Conservation (phyloP, 371 early-diverging fungal genomes). For the Mucor indicus region DNA sequence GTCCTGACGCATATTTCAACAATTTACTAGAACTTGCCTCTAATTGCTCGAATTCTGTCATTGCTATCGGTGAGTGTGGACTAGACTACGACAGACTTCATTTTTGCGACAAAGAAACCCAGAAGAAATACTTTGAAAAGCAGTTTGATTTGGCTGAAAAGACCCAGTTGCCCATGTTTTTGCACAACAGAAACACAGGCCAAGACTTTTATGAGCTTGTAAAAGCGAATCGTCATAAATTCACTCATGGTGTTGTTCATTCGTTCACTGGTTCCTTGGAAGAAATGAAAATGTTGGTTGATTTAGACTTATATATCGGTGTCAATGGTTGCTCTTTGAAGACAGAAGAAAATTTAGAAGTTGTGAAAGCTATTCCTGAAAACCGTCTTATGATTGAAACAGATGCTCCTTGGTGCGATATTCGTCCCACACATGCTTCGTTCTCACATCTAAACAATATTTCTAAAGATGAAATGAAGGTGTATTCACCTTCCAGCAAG, state of each 20-base stretch:
- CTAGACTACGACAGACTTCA: conserved; percentile 90
- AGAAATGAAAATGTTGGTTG: conserved; percentile 70
- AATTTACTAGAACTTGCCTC: conserved; percentile 44
- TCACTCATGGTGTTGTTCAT: conserved; percentile 91
- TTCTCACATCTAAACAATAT: conserved; percentile 50
- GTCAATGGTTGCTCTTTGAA: conserved; percentile 97
- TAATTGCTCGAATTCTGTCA: conserved; percentile 48
- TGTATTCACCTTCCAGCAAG: conserved; percentile 47
- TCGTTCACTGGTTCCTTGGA: conserved; percentile 87
- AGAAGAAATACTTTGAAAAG: conserved; percentile 70
- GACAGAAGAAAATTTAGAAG: conserved; percentile 80
- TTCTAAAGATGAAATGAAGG: conserved; percentile 23
- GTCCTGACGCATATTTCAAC: conserved; percentile 63
- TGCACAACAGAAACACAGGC: conserved; percentile 85
- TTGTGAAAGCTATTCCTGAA: conserved; percentile 78
- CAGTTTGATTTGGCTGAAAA: conserved; percentile 84
- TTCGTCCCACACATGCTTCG: conserved; percentile 87
- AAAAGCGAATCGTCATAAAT: conserved; percentile 58
- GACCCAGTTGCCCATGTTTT: conserved; percentile 80
- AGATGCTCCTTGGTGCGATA: conserved; percentile 96
- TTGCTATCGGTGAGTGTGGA: conserved; percentile 94
- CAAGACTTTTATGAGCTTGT: conserved; percentile 57
- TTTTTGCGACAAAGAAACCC: conserved; percentile 77
- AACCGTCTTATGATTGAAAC: conserved; percentile 93
- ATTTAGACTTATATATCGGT: conserved; percentile 90